A percentile compares a stretch with the other conserved stretches of the same genome.
These are phyloP conservation scores for Spinellus fusiger DNA, from an alignment of 192 early-diverging fungal genomes.

Conservation along the genomic window DNA sequence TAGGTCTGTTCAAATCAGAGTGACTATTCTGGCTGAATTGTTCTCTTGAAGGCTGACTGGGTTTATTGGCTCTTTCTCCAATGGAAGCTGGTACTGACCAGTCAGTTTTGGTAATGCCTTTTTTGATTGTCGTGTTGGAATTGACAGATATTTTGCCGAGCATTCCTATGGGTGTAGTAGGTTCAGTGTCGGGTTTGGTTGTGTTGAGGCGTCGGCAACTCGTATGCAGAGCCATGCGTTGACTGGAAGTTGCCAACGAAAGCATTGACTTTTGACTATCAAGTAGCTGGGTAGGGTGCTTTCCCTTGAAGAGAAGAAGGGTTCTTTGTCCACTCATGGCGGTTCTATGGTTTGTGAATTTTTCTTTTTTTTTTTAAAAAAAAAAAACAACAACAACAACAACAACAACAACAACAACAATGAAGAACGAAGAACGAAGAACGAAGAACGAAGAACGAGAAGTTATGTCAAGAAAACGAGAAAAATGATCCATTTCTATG, in stretches of 20 bases:
- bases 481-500: no score
- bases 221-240: background rate
- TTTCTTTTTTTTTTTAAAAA: background rate
- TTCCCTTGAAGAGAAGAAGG: background rate
- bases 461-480: no score
- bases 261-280: no score
- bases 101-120: background rate
- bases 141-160: background rate
- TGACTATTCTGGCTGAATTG: no score
- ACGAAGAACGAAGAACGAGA: no score
- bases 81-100: background rate
- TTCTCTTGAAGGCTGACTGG: background rate
- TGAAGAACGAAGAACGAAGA: no score
- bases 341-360: background rate
- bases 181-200: background rate
- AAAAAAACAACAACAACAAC: background rate
- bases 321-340: constrained; percentile 14
- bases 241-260: background rate
- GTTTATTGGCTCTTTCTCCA: background rate
- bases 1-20: no score
- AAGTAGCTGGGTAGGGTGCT: no score
- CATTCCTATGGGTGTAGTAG: background rate
- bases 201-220: background rate
- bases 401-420: background rate
- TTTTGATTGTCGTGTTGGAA: background rate